Evolutionary conservation across 225 moss, liverwort and hornwort genomes (phyloP), one percentile per base, ranked within the genome.

Genomic region (Climacium dendroides): DNA sequence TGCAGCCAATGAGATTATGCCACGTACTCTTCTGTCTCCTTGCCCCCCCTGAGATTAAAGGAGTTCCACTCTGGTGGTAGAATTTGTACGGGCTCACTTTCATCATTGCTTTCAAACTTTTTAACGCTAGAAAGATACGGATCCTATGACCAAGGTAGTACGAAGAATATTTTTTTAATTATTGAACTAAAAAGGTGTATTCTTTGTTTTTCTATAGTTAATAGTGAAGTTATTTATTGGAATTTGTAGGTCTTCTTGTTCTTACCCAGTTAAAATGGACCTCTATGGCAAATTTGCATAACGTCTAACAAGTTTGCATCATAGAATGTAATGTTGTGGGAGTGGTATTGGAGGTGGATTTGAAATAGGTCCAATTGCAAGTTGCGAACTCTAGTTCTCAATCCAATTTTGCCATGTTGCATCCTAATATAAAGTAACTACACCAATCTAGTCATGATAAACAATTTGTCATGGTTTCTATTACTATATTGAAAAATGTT

Each of bases 391-490:
- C 4, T 74, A 32, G 11, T 11, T 19, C 0, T 11, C 12, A 74
- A 32, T 74, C 19, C 19, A 48, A 19, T 30, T 74, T 74, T 13
- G 12, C 13, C 20, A 32, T 74, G 12, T 74, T 19, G 29, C 30
- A 74, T 47, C 10, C 47, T 47, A 47, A 47, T 47, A 4, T 18
- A 47, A 73, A 3, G 19, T 7, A 30, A 73, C 4, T 11, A 30
- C 29, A 47, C 3, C 5, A 26, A 30, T 73, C 47, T 2, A n/a
- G 2, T 47, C 0, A 0, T 0, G 1, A 72, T 6, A 29, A 45
- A 11, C 10, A 47, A 47, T 70, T 70, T 0, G 5, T 0, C 0
- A 26, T 47, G 11, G 47, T 18, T 45, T 1, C 5, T 0, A 29
- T 18, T 29, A 29, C 9, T 45, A 6, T 29, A 29, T 72, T 71